A percentile compares a stretch with the other conserved stretches of the same genome.
These are phyloP conservation scores for Blastobotrys apis DNA, from an alignment of 1,139 yeast species.

Conservation along the genomic window DNA sequence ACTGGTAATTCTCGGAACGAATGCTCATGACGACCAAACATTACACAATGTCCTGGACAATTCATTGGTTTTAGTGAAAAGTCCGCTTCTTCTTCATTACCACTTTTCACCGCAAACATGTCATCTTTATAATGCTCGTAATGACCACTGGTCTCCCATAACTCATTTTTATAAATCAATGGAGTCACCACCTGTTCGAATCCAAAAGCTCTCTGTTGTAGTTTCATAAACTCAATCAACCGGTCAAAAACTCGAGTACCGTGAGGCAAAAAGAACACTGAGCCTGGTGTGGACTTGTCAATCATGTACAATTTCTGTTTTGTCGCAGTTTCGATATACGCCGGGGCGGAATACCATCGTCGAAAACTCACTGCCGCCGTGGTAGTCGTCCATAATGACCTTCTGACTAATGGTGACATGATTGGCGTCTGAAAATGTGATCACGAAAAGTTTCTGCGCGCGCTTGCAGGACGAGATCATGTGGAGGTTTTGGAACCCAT, in stretches of 20 bases:
- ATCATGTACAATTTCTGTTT: conserved; percentile 70
- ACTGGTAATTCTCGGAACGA: conserved; percentile 88
- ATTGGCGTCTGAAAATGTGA: too few species aligned
- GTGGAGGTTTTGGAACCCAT: too few species aligned
- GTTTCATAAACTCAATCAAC: conserved; percentile 73
- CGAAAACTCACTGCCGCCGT: not conserved
- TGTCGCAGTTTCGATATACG: conserved; percentile 20
- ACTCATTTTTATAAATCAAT: conserved; percentile 71
- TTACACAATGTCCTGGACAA: conserved; percentile 95
- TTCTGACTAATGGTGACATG: too few species aligned
- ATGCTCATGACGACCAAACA: conserved; percentile 76
- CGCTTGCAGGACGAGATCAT: too few species aligned
- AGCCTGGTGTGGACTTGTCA: conserved; percentile 80
- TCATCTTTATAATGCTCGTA: conserved; percentile 94
- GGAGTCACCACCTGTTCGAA: conserved; percentile 95
- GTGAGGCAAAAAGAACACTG: conserved; percentile 83
- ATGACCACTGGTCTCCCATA: conserved; percentile 94
- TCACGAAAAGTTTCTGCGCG: too few species aligned
- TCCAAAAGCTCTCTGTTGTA: conserved; percentile 76
- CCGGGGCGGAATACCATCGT: conserved; percentile 9
- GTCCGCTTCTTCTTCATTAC: conserved; percentile 36
- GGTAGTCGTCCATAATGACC: not conserved
- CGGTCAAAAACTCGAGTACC: conserved; percentile 84
- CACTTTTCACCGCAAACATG: conserved; percentile 68
- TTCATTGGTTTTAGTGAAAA: conserved; percentile 96